Evolutionary conservation across 495 filamentous ascomycete species (phyloP).

Genomic region (Aspergillus cavernicola): DNA sequence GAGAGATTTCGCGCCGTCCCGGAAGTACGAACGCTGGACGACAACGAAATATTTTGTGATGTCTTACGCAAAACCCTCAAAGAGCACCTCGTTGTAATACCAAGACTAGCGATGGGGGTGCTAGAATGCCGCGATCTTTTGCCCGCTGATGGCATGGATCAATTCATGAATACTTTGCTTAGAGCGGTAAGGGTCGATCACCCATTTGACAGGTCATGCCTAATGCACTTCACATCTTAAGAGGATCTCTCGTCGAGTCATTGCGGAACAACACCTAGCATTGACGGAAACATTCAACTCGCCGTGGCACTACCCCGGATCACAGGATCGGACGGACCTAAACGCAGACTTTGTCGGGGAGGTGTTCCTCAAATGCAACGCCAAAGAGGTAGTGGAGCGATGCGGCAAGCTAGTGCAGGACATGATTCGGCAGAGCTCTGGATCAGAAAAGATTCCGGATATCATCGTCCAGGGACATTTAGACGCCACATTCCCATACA

Average conservation of each 20-base stretch:
- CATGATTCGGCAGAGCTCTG: slow-evolving; percentile 68
- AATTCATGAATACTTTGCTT: slow-evolving; percentile 91
- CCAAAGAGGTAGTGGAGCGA: slow-evolving; percentile 79
- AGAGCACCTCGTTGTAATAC: slow-evolving; percentile 91
- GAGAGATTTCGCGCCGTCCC: slow-evolving; percentile 79
- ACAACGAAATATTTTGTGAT: slow-evolving; percentile 87
- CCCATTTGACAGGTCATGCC: background rate
- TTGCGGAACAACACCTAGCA: slow-evolving; percentile 95
- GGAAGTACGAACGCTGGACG: slow-evolving; percentile 79
- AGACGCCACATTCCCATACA: slow-evolving; percentile 91
- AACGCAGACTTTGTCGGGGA: slow-evolving; percentile 90
- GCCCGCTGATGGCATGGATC: slow-evolving; percentile 73
- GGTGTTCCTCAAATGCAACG: slow-evolving; percentile 92
- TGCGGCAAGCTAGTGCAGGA: slow-evolving; percentile 71
- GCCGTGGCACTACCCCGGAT: slow-evolving; percentile 84
- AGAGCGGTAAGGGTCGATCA: slow-evolving; percentile 62
- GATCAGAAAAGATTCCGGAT: slow-evolving; percentile 66
- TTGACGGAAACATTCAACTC: slow-evolving; percentile 95
- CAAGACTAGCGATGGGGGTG: slow-evolving; percentile 88
- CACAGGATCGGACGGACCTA: slow-evolving; percentile 56
- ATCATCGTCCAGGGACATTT: slow-evolving; percentile 84
- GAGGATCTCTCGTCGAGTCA: slow-evolving; percentile 92
- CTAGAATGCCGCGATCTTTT: slow-evolving; percentile 81
- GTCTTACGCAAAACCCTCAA: slow-evolving; percentile 72
- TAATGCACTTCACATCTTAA: slow-evolving; percentile 28